Evolutionary conservation across 2,329 filamentous ascomycete species (phyloP).

Genomic region (Fonsecaea pedrosoi): DNA sequence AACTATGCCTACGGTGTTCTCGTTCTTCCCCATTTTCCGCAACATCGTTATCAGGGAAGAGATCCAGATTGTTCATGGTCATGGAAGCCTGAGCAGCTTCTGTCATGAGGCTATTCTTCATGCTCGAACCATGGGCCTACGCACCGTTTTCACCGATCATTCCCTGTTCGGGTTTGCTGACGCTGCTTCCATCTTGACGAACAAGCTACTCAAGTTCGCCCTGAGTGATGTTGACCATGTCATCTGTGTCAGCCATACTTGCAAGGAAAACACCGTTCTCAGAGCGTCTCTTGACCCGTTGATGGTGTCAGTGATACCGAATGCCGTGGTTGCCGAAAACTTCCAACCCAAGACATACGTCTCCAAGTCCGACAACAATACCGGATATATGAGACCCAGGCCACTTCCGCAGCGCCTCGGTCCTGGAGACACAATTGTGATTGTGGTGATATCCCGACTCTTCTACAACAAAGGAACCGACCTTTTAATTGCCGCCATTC

Average conservation of each 20-base stretch:
- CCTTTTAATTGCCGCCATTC: conserved; percentile 93
- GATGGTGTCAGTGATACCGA: conserved; percentile 98
- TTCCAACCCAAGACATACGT: conserved; percentile 74
- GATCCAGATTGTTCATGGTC: conserved; percentile 98
- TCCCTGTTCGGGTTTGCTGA: conserved; percentile 97
- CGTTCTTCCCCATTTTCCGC: conserved; percentile 96
- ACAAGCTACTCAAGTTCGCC: conserved; percentile 95
- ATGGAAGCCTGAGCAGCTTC: conserved; percentile 88
- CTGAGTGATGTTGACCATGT: conserved; percentile 97
- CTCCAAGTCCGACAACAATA: conserved; percentile 50
- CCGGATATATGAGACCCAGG: conserved; percentile 41
- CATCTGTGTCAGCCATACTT: conserved; percentile 97
- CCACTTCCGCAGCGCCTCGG: conserved; percentile 72
- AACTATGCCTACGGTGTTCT: conserved; percentile 96
- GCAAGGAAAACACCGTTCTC: conserved; percentile 97
- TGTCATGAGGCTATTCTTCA: conserved; percentile 96
- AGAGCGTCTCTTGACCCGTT: conserved; percentile 91
- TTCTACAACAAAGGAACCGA: conserved; percentile 99
- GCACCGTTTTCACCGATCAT: conserved; percentile 97
- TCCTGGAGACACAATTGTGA: conserved; percentile 86
- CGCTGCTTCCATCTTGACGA: conserved; percentile 91
- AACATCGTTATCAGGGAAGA: conserved; percentile 94
- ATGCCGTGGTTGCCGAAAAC: conserved; percentile 95
- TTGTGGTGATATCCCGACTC: conserved; percentile 93
- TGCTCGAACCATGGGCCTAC: conserved; percentile 91